These are phyloP conservation scores for Eutrema yunnanense DNA, from an alignment of 345 rosid genomes.

Conservation along the genomic window DNA sequence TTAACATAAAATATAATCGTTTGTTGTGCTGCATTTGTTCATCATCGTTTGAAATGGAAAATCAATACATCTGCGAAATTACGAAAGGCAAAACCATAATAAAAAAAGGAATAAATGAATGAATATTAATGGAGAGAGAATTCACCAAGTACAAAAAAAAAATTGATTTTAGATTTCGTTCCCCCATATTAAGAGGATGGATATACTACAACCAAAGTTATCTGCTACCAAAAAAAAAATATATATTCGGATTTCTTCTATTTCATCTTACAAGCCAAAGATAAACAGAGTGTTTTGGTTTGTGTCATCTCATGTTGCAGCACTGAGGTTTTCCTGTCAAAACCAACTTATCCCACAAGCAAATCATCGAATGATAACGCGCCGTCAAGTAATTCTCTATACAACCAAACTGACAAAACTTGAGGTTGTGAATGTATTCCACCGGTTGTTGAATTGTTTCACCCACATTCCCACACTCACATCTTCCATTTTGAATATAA, in stretches of 20 bases:
- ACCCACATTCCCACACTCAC: no score
- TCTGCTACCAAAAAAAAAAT: neutral
- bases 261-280: no score
- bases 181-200: neutral
- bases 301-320: constrained; percentile 70
- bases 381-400: constrained; percentile 67
- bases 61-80: neutral
- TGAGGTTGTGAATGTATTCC: constrained; percentile 57
- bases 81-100: neutral
- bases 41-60: neutral
- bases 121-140: neutral
- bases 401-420: constrained; percentile 85
- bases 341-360: constrained; percentile 68
- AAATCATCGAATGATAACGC: constrained; percentile 86
- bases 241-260: no score
- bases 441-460: no score
- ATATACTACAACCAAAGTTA: constrained; percentile 13
- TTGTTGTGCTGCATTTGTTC: no score
- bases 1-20: no score
- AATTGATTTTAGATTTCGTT: neutral
- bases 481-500: no score
- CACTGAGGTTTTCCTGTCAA: constrained; percentile 49
- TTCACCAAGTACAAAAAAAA: neutral
- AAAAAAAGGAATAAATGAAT: neutral
- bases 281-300: neutral